Evolutionary conservation across 441 rosid species (phyloP), one percentile per base, ranked within the genome.

Genomic region (Euphorbia celastroides): DNA sequence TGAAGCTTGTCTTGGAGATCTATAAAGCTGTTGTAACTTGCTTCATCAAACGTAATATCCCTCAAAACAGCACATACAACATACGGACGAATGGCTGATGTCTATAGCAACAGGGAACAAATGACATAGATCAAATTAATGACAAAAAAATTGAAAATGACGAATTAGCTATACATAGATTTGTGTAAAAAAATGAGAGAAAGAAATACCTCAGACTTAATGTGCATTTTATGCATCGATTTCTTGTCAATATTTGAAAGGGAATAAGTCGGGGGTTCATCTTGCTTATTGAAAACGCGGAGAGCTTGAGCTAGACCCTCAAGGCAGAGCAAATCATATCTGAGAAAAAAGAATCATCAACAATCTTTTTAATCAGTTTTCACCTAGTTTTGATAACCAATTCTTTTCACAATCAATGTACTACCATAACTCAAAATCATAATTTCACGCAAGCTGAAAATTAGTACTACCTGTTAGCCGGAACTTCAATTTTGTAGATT

Each of bases 1-100:
- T 92, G 98, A 58, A 95, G 88, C 84, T 92, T 95, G 60, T 95
- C 99, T 79, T 92, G 99, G 64, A 95, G 95, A 79, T 92, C 97
- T 60, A 92, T 92, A 73, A 95, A 95, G 83, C 99, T 95, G 76
- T 88, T 88, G 74, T 92, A 90, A 36, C 87, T 88, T 41, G 88
- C 91, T 79, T 92, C 93, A 70, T 92, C 89, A 74, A 95, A 90
- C 8, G 84, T 81, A 48, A 92, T 76, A 65, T 86, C 89, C 75
- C 98, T 87, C 75, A 88, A 73, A 76, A 90, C 87, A 67, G 90
- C 98, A 87, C 97, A 90, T 64, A 87, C 96, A 74, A 92, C 52
- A 64, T 68, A 78, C 1, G 96, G 96, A 14, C 95, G 93, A 64
- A 92, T 74, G 70, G 64, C 72, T 28, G 90, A 78, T 36, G 98